Percentiles rank a stretch among this genome's conserved stretches.
Evolutionary conservation across 805 yeast genomes (phyloP).

Genomic region (Priceomyces melissophilus): DNA sequence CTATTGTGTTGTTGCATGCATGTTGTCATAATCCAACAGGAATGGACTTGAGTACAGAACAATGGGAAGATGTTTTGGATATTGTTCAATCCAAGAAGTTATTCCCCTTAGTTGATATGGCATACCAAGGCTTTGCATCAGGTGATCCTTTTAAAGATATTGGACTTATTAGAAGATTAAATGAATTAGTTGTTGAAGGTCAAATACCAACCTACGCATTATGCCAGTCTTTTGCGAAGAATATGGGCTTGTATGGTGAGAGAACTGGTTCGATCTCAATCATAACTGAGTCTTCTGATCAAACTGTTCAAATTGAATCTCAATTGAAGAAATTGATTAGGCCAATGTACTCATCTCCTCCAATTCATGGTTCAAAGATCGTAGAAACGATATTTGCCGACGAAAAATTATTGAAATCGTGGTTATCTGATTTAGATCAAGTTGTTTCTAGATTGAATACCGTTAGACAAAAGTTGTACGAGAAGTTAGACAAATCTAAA

Average conservation of each 20-base stretch:
- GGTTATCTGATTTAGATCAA: conserved; percentile 75
- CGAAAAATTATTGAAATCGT: conserved; percentile 57
- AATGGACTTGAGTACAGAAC: conserved; percentile 77
- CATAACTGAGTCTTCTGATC: conserved; percentile 53
- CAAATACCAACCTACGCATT: conserved; percentile 52
- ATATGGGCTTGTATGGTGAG: conserved; percentile 49
- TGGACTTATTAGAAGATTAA: conserved; percentile 43
- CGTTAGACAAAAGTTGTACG: conserved; percentile 65
- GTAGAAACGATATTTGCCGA: conserved; percentile 73
- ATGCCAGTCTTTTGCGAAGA: conserved; percentile 47
- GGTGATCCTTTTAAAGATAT: conserved; percentile 76
- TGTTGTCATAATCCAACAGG: conserved; percentile 99
- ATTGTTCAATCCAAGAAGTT: conserved; percentile 55
- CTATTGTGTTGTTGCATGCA: conserved; percentile 79
- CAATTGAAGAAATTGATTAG: conserved; percentile 82
- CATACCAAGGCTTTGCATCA: conserved; percentile 92
- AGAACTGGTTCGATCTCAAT: conserved; percentile 76
- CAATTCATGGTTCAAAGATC: conserved; percentile 88
- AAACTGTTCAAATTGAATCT: conserved; percentile 57
- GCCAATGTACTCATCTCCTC: conserved; percentile 90
- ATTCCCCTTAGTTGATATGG: conserved; percentile 86
- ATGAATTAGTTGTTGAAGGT: conserved; percentile 47
- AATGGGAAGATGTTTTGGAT: conserved; percentile 75
- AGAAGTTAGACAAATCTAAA: conserved; percentile 57
- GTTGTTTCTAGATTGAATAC: conserved; percentile 78